phyloP scores from a whole-genome alignment of 352 stramenopile species.

The Phytophthora sojae region DNA sequence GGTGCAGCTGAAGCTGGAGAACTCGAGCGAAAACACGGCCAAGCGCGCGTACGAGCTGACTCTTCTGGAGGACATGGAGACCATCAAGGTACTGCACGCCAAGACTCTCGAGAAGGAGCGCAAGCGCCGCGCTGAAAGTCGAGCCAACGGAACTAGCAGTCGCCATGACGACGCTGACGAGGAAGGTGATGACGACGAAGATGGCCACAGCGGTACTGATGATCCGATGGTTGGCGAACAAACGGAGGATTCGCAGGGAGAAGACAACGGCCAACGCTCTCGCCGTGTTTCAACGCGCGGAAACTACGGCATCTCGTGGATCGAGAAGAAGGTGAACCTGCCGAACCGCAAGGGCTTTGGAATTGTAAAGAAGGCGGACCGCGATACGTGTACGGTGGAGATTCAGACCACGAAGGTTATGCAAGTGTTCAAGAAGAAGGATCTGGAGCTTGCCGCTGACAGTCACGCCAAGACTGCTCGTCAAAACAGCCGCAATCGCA shows the following conservation, averaged over 20 bases:
- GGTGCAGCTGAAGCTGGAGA: slow-evolving; percentile 85
- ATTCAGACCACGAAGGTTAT: slow-evolving; percentile 74
- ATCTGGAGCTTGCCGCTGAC: slow-evolving; percentile 81
- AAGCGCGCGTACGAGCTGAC: slow-evolving; percentile 90
- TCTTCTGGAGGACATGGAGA: slow-evolving; percentile 84
- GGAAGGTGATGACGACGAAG: slow-evolving; percentile 65
- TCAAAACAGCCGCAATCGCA: slow-evolving; percentile 65
- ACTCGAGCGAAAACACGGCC: slow-evolving; percentile 86
- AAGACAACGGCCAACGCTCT: slow-evolving; percentile 77
- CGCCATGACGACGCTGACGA: slow-evolving; percentile 52
- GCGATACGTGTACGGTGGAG: slow-evolving; percentile 88
- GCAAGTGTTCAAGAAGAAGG: slow-evolving; percentile 89
- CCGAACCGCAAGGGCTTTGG: slow-evolving; percentile 79
- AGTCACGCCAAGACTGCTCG: slow-evolving; percentile 60
- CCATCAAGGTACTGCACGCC: slow-evolving; percentile 77
- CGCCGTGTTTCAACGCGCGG: slow-evolving; percentile 77
- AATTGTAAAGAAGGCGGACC: slow-evolving; percentile 85
- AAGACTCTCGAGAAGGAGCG: slow-evolving; percentile 71
- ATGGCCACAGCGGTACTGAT: slow-evolving; percentile 58
- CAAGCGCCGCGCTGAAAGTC: slow-evolving; percentile 51
- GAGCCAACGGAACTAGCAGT: slow-evolving; percentile 32
- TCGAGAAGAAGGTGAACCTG: slow-evolving; percentile 84
- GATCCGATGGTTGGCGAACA: slow-evolving; percentile 60
- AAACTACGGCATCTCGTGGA: slow-evolving; percentile 90
- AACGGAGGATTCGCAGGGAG: slow-evolving; percentile 82